Evolutionary conservation across 371 early-diverging fungal genomes (phyloP).

Genomic region (Blakeslea trispora): DNA sequence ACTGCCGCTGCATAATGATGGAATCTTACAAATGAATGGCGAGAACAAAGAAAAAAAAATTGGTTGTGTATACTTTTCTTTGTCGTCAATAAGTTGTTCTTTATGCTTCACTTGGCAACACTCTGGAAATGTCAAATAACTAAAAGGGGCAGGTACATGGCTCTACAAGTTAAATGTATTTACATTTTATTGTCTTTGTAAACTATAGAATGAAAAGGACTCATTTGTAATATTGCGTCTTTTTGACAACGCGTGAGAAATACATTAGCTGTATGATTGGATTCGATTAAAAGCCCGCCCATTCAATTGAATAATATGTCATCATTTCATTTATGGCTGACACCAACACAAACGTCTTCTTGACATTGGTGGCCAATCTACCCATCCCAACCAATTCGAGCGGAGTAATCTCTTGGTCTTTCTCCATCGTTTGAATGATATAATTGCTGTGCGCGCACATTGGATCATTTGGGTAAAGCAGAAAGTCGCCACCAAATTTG

Average conservation of each 20-base stretch:
- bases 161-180: too few species aligned
- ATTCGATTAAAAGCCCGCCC: constrained; percentile 46
- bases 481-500: constrained; percentile 69
- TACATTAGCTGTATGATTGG: neutral
- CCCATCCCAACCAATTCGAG: constrained; percentile 52
- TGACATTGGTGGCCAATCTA: constrained; percentile 54
- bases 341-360: constrained; percentile 54
- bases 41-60: too few species aligned
- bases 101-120: too few species aligned
- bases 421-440: constrained; percentile 33
- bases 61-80: too few species aligned
- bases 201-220: too few species aligned
- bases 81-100: too few species aligned
- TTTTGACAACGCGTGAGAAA: neutral
- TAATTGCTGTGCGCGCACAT: constrained; percentile 57
- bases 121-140: too few species aligned
- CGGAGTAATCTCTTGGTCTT: constrained; percentile 15
- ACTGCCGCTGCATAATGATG: too few species aligned
- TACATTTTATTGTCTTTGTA: too few species aligned
- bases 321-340: constrained; percentile 11
- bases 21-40: too few species aligned
- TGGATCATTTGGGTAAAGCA: constrained; percentile 62
- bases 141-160: too few species aligned
- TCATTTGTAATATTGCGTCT: neutral
- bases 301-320: constrained; percentile 37